A percentile compares a stretch with the other conserved stretches of the same genome.
These are phyloP conservation scores for Pythium aquatile DNA, from an alignment of 352 stramenopile genomes.

Conservation along the genomic window DNA sequence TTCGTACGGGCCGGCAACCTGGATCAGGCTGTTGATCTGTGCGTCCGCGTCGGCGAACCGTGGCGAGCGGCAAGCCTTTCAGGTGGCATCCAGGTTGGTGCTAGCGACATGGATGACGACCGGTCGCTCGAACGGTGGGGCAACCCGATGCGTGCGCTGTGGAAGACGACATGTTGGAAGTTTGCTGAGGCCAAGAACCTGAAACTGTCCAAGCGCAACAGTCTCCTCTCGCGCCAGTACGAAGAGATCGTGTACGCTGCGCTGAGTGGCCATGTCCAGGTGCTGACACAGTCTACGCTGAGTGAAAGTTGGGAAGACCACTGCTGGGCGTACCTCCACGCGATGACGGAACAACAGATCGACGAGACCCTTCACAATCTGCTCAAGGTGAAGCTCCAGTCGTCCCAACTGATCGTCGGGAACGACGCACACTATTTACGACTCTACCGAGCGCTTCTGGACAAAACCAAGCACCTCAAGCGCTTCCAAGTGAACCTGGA, in stretches of 20 bases:
- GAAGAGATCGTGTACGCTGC: slow-evolving; percentile 81
- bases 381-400: slow-evolving; percentile 73
- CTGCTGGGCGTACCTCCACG: slow-evolving; percentile 77
- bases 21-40: slow-evolving; percentile 68
- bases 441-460: slow-evolving; percentile 50
- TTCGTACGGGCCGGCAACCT: slow-evolving; percentile 67
- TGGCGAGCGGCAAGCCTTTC: slow-evolving; percentile 81
- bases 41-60: slow-evolving; percentile 64
- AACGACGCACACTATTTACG: slow-evolving; percentile 63
- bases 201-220: slow-evolving; percentile 66
- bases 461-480: slow-evolving; percentile 77
- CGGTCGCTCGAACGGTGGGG: slow-evolving; percentile 65
- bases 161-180: slow-evolving; percentile 87
- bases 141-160: slow-evolving; percentile 78
- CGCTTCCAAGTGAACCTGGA: slow-evolving; percentile 69
- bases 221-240: slow-evolving; percentile 61
- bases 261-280: slow-evolving; percentile 68
- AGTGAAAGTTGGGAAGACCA: slow-evolving; percentile 86
- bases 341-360: slow-evolving; percentile 65
- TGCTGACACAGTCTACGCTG: slow-evolving; percentile 60
- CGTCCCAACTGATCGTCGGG: slow-evolving; percentile 67
- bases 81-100: slow-evolving; percentile 57
- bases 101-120: slow-evolving; percentile 54
- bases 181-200: slow-evolving; percentile 51
- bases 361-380: slow-evolving; percentile 70